A percentile compares a stretch with the other conserved stretches of the same genome.
Conservation (phyloP, 1,284 basidiomycete genomes). For the Tranzscheliella williamsii region DNA sequence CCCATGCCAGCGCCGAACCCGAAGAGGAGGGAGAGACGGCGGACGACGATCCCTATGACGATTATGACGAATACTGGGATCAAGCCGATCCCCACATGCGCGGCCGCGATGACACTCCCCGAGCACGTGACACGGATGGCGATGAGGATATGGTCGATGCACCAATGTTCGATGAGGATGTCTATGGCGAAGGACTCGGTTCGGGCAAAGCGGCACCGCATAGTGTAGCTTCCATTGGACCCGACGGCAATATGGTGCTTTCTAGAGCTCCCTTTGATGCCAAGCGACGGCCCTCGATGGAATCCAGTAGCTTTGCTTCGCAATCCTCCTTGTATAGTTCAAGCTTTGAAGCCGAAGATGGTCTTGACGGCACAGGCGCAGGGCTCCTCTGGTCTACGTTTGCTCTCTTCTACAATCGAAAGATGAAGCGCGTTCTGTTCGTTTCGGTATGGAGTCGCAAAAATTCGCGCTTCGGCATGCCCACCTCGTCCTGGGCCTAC, state of each 20-base stretch:
- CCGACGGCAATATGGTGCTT: constrained; percentile 29
- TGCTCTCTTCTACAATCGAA: constrained; percentile 95
- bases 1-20: constrained; percentile 70
- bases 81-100: constrained; percentile 34
- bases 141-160: constrained; percentile 48
- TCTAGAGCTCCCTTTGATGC: constrained; percentile 9
- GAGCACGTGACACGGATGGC: constrained; percentile 16
- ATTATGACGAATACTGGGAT: constrained; percentile 45
- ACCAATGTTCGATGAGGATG: constrained; percentile 59
- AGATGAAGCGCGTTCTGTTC: constrained; percentile 86
- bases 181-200: constrained; percentile 43
- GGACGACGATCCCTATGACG: constrained; percentile 64
- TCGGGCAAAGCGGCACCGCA: constrained; percentile 15
- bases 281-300: constrained; percentile 15
- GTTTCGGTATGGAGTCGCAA: constrained; percentile 90
- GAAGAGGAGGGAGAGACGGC: constrained; percentile 65
- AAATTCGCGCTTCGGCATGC: constrained; percentile 58
- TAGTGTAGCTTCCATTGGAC: constrained; percentile 21
- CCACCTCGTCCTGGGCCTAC: constrained; percentile 27
- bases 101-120: constrained; percentile 34
- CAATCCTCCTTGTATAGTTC: constrained; percentile 24
- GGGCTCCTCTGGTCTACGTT: constrained; percentile 93
- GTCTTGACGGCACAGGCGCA: constrained; percentile 66
- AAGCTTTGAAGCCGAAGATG: constrained; percentile 63
- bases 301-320: constrained; percentile 18